phyloP scores from a whole-genome alignment of 495 filamentous ascomycete species.

The Glarea lozoyensis region DNA sequence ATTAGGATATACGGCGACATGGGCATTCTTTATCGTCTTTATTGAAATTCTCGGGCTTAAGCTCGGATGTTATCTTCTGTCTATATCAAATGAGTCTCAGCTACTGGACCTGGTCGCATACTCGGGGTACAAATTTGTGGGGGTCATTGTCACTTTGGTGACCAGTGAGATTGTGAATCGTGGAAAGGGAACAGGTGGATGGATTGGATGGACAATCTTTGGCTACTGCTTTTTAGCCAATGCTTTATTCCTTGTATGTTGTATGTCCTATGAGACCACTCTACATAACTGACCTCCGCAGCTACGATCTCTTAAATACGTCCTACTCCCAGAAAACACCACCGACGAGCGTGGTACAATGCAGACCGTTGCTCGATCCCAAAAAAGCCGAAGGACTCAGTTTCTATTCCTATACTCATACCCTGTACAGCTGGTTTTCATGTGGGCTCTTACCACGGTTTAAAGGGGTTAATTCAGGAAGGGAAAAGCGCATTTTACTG shows the following conservation, averaged over 20 bases:
- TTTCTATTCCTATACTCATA: slow-evolving; percentile 96
- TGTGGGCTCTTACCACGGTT: slow-evolving; percentile 70
- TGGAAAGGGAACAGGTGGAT: slow-evolving; percentile 70
- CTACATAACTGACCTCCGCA: slow-evolving; percentile 31
- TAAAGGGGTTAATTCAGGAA: slow-evolving; percentile 1
- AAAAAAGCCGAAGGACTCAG: slow-evolving; percentile 83
- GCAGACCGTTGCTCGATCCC: slow-evolving; percentile 72
- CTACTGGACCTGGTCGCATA: slow-evolving; percentile 91
- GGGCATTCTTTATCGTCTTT: slow-evolving; percentile 68
- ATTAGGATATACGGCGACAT: slow-evolving; percentile 78
- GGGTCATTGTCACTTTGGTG: slow-evolving; percentile 78
- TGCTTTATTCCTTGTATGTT: slow-evolving; percentile 85
- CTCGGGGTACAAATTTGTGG: slow-evolving; percentile 97
- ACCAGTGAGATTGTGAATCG: slow-evolving; percentile 68
- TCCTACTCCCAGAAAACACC: slow-evolving; percentile 79
- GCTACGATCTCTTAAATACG: slow-evolving; percentile 92
- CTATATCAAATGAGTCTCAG: slow-evolving; percentile 79
- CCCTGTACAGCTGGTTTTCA: slow-evolving; percentile 84
- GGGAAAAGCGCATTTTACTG: slow-evolving; percentile 9
- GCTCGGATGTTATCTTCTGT: slow-evolving; percentile 84
- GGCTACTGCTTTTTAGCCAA: slow-evolving; percentile 86
- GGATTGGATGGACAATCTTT: slow-evolving; percentile 85
- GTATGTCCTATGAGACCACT: neutral
- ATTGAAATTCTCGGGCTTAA: slow-evolving; percentile 87
- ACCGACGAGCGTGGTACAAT: slow-evolving; percentile 55